Evolutionary conservation across 2,329 filamentous ascomycete species (phyloP).

Genomic region (Exophiala mesophila): DNA sequence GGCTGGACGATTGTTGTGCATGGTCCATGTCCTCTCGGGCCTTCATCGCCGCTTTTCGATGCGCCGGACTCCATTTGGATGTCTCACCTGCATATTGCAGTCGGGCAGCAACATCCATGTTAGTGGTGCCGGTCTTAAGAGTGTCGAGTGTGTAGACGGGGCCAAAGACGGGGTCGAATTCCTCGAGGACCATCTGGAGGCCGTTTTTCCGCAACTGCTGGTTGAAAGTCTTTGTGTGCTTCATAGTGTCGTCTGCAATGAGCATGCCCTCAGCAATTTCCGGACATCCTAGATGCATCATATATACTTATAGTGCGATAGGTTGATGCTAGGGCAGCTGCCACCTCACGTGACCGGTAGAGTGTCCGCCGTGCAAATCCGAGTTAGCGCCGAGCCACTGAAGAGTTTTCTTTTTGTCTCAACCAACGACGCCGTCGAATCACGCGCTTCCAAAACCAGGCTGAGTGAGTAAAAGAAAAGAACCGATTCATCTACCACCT

Average conservation of each 20-base stretch:
- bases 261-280: no score
- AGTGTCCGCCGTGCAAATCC: conserved; percentile 10
- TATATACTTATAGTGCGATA: no score
- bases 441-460: no score
- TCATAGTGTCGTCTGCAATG: no score
- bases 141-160: conserved; percentile 14
- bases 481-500: no score
- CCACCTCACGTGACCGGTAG: conserved; percentile 20
- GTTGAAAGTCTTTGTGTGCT: no score
- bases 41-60: conserved; percentile 13
- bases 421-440: no score
- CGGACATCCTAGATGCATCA: no score
- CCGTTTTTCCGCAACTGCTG: background rate
- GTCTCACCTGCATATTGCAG: conserved; percentile 17
- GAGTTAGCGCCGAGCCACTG: conserved; percentile 12
- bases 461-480: no score
- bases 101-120: conserved; percentile 17
- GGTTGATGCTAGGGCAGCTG: no score
- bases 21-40: background rate
- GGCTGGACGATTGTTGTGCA: no score
- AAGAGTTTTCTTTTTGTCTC: no score
- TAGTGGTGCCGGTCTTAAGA: conserved; percentile 13
- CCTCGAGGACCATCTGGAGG: background rate
- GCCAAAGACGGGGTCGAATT: conserved; percentile 12
- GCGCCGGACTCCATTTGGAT: conserved; percentile 14